A percentile compares a stretch with the other conserved stretches of the same genome.
phyloP scores from a whole-genome alignment of 108 stramenopile genomes.

The Bacterosira constricta region DNA sequence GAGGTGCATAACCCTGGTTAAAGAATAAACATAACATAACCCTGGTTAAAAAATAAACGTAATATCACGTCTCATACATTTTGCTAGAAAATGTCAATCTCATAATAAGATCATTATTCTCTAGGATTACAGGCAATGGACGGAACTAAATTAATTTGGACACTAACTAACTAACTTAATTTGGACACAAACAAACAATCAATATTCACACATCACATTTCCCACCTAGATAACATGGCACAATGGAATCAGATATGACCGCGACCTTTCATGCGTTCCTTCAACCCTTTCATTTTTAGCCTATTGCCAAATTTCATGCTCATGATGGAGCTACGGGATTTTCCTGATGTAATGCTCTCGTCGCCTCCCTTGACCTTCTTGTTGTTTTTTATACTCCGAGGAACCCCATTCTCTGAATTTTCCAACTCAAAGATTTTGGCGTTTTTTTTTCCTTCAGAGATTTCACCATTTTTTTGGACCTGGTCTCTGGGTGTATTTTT shows the following conservation, averaged over 20 bases:
- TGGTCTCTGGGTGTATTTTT: background rate
- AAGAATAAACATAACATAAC: no score
- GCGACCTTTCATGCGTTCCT: constrained; percentile 10
- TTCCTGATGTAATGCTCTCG: constrained; percentile 29
- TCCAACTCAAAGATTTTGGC: constrained; percentile 32
- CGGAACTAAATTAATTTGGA: no score
- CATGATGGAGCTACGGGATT: constrained; percentile 14
- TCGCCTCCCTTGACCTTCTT: constrained; percentile 36
- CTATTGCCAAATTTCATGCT: constrained; percentile 11
- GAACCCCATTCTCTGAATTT: constrained; percentile 32
- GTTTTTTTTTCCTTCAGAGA: constrained; percentile 44
- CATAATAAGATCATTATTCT: no score
- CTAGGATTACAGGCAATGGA: no score
- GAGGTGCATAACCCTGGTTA: no score
- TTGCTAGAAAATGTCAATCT: no score
- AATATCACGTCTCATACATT: no score
- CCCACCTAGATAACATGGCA: no score
- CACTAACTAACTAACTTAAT: no score
- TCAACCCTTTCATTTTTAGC: constrained; percentile 31
- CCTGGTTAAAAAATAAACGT: no score
- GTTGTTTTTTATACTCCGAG: constrained; percentile 9
- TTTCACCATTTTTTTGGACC: background rate
- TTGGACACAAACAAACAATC: no score
- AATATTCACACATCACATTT: no score
- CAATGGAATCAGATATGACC: background rate